phyloP scores from a whole-genome alignment of 164 flowering plant species.

The Nymphaea colorata region DNA sequence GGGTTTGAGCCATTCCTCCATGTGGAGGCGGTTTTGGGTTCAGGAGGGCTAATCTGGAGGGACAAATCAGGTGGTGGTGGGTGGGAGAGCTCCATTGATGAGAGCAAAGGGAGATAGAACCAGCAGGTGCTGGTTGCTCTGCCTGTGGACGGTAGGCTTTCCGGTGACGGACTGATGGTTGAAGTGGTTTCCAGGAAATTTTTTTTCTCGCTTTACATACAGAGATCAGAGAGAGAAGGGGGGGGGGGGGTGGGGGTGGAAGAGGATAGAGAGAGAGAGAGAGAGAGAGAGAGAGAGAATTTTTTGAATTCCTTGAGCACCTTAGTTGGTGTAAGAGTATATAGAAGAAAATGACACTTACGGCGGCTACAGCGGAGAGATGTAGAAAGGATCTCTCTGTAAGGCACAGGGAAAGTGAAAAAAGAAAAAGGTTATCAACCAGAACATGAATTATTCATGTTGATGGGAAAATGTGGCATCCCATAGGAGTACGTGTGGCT shows the following conservation, averaged over 20 bases:
- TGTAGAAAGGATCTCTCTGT: constrained; percentile 12
- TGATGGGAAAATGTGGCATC: neutral
- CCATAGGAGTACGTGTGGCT: neutral
- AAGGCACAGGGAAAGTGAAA: constrained; percentile 6
- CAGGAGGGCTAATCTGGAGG: constrained; percentile 88
- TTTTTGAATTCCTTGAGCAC: constrained; percentile 31
- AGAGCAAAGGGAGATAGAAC: constrained; percentile 14
- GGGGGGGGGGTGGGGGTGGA: constrained; percentile 15
- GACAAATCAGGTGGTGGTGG: constrained; percentile 95
- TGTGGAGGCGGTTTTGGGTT: constrained; percentile 38
- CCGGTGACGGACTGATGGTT: too few relatives aligned
- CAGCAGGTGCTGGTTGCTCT: too few relatives aligned
- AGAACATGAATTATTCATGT: neutral
- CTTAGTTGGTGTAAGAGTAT: constrained; percentile 32
- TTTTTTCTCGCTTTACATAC: too few relatives aligned
- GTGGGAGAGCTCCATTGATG: constrained; percentile 80
- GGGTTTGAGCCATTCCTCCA: constrained; percentile 26
- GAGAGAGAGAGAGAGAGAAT: constrained; percentile 55
- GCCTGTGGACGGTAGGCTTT: too few relatives aligned
- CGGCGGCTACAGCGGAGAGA: constrained; percentile 13
- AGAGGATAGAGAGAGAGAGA: constrained; percentile 45
- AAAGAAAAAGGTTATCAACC: constrained; percentile 1
- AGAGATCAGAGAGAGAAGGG: constrained; percentile 18
- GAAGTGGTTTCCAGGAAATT: too few relatives aligned
- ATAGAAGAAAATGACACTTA: constrained; percentile 89